phyloP scores from a whole-genome alignment of 1,284 basidiomycete species.

The Porphyrellus sp. region DNA sequence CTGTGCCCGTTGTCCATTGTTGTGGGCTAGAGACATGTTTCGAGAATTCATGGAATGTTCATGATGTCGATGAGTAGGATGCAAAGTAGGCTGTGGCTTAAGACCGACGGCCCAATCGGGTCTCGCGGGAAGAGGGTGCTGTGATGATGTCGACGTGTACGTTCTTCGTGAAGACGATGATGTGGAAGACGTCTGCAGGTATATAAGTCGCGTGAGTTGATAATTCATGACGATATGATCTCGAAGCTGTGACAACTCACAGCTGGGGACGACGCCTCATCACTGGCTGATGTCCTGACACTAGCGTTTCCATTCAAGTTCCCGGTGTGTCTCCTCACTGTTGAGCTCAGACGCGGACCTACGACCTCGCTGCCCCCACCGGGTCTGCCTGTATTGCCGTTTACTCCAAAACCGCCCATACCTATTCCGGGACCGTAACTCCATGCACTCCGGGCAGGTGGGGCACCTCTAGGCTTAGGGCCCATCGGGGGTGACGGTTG shows the following conservation, averaged over 20 bases:
- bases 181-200: constrained; percentile 60
- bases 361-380: constrained; percentile 44
- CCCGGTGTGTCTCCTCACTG: constrained; percentile 51
- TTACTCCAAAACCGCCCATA: constrained; percentile 40
- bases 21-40: constrained; percentile 41
- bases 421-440: constrained; percentile 64
- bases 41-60: constrained; percentile 35
- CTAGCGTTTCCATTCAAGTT: constrained; percentile 48
- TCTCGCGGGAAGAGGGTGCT: constrained; percentile 73
- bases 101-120: constrained; percentile 84
- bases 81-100: constrained; percentile 64
- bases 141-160: constrained; percentile 67
- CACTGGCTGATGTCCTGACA: constrained; percentile 58
- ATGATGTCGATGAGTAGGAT: constrained; percentile 48
- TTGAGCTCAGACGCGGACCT: constrained; percentile 58
- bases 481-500: constrained; percentile 31
- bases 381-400: constrained; percentile 21
- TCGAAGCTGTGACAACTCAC: constrained; percentile 48
- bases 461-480: constrained; percentile 40
- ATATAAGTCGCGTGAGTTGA: constrained; percentile 8
- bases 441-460: constrained; percentile 53
- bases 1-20: constrained; percentile 36
- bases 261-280: constrained; percentile 69
- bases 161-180: constrained; percentile 75
- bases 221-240: constrained; percentile 2